phyloP scores from a whole-genome alignment of 305 asterid genomes.

The Fraxinus angustifolia region DNA sequence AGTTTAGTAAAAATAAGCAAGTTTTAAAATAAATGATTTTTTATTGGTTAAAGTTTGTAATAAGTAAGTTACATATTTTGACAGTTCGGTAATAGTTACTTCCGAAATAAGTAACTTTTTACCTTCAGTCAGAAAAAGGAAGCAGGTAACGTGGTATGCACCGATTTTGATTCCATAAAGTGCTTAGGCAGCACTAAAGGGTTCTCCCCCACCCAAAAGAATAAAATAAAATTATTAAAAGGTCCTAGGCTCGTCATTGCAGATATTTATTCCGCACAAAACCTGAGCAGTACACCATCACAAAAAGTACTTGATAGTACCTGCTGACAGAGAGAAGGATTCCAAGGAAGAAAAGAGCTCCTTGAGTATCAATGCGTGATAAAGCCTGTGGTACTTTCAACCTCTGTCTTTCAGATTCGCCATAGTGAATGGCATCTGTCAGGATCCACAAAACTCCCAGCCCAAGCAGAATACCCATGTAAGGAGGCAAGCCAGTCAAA shows the following conservation, averaged over 20 bases:
- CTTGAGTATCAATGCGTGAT: slow-evolving; percentile 96
- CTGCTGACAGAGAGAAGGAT: slow-evolving; percentile 97
- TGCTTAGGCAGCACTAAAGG: neutral
- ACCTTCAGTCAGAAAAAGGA: neutral
- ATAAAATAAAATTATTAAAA: neutral
- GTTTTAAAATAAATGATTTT: neutral
- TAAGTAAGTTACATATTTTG: neutral
- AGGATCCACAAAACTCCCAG: slow-evolving; percentile 94
- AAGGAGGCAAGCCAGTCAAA: slow-evolving; percentile 91
- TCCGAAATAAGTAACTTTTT: neutral
- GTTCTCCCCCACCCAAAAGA: neutral
- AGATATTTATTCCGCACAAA: neutral
- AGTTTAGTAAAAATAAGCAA: neutral
- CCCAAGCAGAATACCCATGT: slow-evolving; percentile 92
- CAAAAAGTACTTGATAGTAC: slow-evolving; percentile 30
- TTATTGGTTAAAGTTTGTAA: neutral
- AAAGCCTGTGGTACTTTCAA: slow-evolving; percentile 96
- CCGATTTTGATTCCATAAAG: neutral
- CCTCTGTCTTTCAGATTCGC: slow-evolving; percentile 78
- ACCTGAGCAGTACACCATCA: neutral
- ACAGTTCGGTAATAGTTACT: neutral
- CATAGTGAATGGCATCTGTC: slow-evolving; percentile 96
- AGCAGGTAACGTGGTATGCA: neutral
- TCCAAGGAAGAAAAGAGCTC: slow-evolving; percentile 96
- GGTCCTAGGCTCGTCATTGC: neutral